A percentile compares a stretch with the other conserved stretches of the same genome.
Evolutionary conservation across 2,329 filamentous ascomycete genomes (phyloP).

Genomic region (Helminthosporium solani): DNA sequence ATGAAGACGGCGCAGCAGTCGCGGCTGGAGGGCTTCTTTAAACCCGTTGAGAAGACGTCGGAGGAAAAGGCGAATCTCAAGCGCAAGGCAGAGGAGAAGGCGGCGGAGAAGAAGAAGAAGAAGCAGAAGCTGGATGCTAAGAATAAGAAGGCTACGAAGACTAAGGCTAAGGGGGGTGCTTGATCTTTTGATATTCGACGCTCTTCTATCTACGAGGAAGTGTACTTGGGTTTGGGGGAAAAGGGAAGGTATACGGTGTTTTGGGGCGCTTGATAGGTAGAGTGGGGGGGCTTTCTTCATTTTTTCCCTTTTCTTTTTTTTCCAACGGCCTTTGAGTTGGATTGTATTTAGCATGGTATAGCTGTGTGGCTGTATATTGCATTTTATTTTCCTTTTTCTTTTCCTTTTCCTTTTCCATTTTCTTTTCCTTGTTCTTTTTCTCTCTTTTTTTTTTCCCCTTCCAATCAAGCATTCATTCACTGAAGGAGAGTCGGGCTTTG

Average conservation of each 20-base stretch:
- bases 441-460: no score
- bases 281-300: neutral
- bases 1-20: conserved; percentile 89
- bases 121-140: conserved; percentile 92
- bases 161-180: conserved; percentile 71
- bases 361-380: no score
- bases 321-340: no score
- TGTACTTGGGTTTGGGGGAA: neutral
- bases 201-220: neutral
- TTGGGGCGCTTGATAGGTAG: neutral
- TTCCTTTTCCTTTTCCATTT: no score
- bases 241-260: neutral
- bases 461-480: no score
- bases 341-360: no score
- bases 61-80: conserved; percentile 83
- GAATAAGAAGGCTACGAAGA: conserved; percentile 88
- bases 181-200: conserved; percentile 21
- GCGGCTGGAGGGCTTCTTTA: conserved; percentile 94
- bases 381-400: no score
- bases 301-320: no score
- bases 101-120: conserved; percentile 93
- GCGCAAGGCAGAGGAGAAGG: conserved; percentile 89
- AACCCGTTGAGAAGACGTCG: conserved; percentile 83
- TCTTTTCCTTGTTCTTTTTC: no score
- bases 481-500: no score